Evolutionary conservation across 768 basidiomycete species (phyloP), one percentile per base, ranked within the genome.

Genomic region (Pilatotrama ljubarskyi): DNA sequence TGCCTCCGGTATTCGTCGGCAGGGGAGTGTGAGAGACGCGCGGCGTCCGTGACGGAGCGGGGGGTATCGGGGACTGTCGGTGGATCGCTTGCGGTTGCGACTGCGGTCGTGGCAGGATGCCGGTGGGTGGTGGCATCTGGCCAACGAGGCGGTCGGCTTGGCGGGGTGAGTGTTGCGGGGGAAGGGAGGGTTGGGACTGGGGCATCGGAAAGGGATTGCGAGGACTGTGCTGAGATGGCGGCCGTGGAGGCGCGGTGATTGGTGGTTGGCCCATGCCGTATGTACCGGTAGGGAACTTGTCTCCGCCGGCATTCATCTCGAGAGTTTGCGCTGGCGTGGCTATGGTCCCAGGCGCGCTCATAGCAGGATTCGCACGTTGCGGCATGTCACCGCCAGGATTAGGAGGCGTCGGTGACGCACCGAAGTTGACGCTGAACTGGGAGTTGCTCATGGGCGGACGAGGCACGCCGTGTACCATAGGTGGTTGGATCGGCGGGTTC

Each of bases 241-340:
- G 62, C 13, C 62, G 53, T 5, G 48, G 48, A 29, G 62, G 62
- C 17, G 46, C 56, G 25, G 20, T 24, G n/a, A 37, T 40, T 13
- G 41, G 51, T n/a, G 51, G 38, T 32, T 55, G 58, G 18, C 54
- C 54, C 53, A 59, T 55, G n/a, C 52, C 55, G 44, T 48, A 62
- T 9, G 51, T 14, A 17, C 44, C 42, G 24, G 61, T 14, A 2
- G 61, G 44, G 46, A 53, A 62, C 10, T 46, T 43, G 25, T 58
- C 56, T 3, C 32, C 41, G 25, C 61, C 38, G 15, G 44, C 20
- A 24, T 60, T 77, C 77, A 85, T 84, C 66, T 84, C 82, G 61
- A 81, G 79, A 55, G 84, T 82, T 67, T 90, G 87, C 2, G 85
- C 84, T 2, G 88, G 86, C 0, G 87, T 88, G 26, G 70, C 76